Evolutionary conservation across 208 protist species (phyloP), one percentile per base, ranked within the genome.

Genomic region (Leishmania arabica): DNA sequence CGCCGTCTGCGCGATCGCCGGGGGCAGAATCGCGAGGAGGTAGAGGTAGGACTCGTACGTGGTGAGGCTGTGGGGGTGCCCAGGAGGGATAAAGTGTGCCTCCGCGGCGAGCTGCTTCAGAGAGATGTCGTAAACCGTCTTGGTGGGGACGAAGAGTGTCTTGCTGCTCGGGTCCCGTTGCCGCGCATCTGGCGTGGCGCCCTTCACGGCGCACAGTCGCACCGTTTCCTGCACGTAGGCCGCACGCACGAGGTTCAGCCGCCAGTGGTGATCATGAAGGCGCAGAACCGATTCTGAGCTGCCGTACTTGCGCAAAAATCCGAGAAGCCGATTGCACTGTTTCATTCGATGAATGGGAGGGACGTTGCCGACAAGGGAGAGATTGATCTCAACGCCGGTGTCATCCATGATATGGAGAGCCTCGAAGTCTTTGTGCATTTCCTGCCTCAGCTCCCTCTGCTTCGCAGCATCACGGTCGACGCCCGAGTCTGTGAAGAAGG

Each of bases 151-250:
- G 66, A 90, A 90, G 71, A 90, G 81, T 2, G 79, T 87, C 69
- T 64, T 78, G 81, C 87, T 88, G 15, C 60, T 73, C 24, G 87
- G 87, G 51, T 84, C 80, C 19, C 78, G 75, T 5, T 70, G 80
- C 4, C 85, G 84, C 9, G 87, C 86, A n/a, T 87, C 81, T 21
- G 89, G 86, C 40, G 86, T 90, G n/a, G 86, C 81, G 4, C 89
- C 86, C 45, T 87, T 88, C 42, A 90, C 78, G 9, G 86, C 89
- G 24, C 86, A 90, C 9, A 90, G 86, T 7, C 84, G 81, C 73
- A 90, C 89, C 54, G 89, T 90, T 58, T 92, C 89, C 74, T 90
- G 86, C 27, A 92, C 87, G 65, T 90, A 92, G 2, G 89, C 89
- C 13, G 83, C 83, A 40, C 89, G 81, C 9, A 72, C 84, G 0